Evolutionary conservation across 108 stramenopile genomes (phyloP).

Genomic region (Mayamaea pseudoterrestris): DNA sequence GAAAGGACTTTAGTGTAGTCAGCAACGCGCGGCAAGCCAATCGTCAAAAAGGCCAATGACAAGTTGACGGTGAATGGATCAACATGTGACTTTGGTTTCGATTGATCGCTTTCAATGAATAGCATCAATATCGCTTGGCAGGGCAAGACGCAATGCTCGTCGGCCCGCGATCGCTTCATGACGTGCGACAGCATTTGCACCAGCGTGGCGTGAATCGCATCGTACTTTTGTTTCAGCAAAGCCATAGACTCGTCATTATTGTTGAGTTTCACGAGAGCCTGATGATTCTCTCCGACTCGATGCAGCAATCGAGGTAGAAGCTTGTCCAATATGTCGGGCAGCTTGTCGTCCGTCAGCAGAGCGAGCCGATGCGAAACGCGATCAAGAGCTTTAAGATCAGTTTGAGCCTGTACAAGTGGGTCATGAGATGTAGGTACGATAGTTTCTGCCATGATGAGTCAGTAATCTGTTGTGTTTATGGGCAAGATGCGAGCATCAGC

Average conservation of each 20-base stretch:
- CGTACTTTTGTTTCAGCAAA: too few relatives aligned
- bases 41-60: constrained; percentile 50
- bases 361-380: constrained; percentile 72
- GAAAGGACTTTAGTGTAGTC: background rate
- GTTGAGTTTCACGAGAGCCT: constrained; percentile 14
- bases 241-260: too few relatives aligned
- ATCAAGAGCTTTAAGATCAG: constrained; percentile 38
- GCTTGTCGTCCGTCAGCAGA: constrained; percentile 29
- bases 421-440: too few relatives aligned
- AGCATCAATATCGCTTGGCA: constrained; percentile 42
- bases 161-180: constrained; percentile 69
- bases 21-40: constrained; percentile 50
- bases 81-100: constrained; percentile 3
- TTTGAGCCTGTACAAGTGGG: too few relatives aligned
- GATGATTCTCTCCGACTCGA: constrained; percentile 61
- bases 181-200: constrained; percentile 62
- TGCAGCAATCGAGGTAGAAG: constrained; percentile 56
- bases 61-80: constrained; percentile 70
- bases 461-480: too few relatives aligned
- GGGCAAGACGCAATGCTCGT: constrained; percentile 32
- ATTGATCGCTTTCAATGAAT: constrained; percentile 5
- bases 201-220: constrained; percentile 53
- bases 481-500: too few relatives aligned
- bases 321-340: constrained; percentile 44
- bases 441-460: too few relatives aligned